These are phyloP conservation scores for Cynanchum wilfordii DNA, from an alignment of 257 asterid species.

Conservation along the genomic window DNA sequence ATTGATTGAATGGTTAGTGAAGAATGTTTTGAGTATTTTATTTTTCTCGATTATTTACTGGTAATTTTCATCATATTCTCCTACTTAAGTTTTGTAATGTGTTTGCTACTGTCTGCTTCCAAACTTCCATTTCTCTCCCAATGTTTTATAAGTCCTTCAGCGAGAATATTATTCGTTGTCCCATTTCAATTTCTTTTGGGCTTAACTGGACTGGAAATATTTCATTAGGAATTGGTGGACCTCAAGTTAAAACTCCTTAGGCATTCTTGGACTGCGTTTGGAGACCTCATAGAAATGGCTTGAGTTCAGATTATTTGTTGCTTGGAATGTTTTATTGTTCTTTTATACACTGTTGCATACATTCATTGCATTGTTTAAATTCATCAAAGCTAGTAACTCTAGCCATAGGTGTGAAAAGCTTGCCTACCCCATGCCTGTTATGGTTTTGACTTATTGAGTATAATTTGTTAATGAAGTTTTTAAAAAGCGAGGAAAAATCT, in stretches of 20 bases:
- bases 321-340: not conserved
- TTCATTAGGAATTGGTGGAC: too few species aligned
- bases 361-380: not conserved
- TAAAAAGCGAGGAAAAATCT: not conserved
- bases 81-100: not conserved
- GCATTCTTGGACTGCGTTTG: too few species aligned
- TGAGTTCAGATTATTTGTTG: not conserved
- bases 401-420: not conserved
- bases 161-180: not conserved
- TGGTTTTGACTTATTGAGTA: conserved; percentile 9
- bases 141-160: not conserved
- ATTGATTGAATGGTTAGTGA: not conserved
- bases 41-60: not conserved
- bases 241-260: too few species aligned
- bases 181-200: not conserved
- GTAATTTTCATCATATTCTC: too few species aligned
- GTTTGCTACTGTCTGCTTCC: not conserved
- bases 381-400: not conserved
- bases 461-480: not conserved
- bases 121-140: not conserved
- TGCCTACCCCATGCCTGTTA: not conserved
- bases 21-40: not conserved
- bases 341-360: not conserved
- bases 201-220: not conserved
- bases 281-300: not conserved